Base-by-base conservation (phyloP, 1,284 basidiomycete species). In the Pseudozyma hubeiensis region DNA sequence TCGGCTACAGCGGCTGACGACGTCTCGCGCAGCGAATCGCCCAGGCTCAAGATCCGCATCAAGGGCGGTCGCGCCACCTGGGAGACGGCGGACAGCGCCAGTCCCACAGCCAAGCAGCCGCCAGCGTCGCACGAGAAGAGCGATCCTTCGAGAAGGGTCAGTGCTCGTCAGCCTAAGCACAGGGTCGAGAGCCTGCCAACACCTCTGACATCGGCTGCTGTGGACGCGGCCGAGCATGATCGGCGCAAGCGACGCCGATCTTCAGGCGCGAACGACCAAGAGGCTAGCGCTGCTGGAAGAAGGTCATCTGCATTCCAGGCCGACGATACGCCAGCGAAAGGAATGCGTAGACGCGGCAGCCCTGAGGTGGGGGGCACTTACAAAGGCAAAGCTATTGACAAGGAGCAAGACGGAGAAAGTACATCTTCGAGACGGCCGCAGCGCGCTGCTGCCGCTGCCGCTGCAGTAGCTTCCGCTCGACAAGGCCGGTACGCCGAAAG, bases 31-130 rank as follows among this genome's bases (percentile, higher is more conserved):
- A 60, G 61, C 17, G 53, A 56, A 31, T 69, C 67, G 29, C 67
- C 67, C 5, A 24, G 67, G 45, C 61, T 69, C 56, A 69, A 69
- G 61, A 69, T 69, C 35, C 67, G 67, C 34, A 69, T 69, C 57
- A 64, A 64, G 40, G 55, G 49, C 16, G 61, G 67, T 7, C 48
- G 57, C 16, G 67, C 61, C 16, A 64, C 57, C 5, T 61, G 56
- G 53, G 61, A 69, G 39, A 49, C 57, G 8, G 39, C 67, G n/a
- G 61, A 64, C 19, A 64, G 67, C 14, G 55, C 56, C 3, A 64
- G 61, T 35, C 51, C 53, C 4, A 48, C 60, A 11, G 43, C 59
- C 11, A 58, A 50, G 34, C 41, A 51, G 3, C 49, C 56, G 29
- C 43, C 66, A 3, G 6, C 33, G 0, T 19, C 52, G 6, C 6